phyloP scores from a whole-genome alignment of 2,329 filamentous ascomycete species.

The Claviceps capensis region DNA sequence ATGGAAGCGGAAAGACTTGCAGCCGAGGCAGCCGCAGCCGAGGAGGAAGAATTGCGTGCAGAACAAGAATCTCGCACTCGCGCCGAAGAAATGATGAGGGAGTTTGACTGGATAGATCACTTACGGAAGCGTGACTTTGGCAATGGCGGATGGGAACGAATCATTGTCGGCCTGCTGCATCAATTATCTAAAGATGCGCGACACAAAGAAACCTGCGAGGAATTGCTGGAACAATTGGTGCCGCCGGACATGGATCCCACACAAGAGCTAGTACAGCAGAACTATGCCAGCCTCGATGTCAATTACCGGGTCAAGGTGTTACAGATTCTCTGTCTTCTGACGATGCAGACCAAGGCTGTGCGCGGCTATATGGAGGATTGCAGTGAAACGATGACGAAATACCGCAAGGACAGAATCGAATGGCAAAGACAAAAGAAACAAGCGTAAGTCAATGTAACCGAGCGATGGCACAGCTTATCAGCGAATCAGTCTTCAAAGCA shows the following conservation, averaged over 20 bases:
- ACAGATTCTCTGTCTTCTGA: slow-evolving; percentile 76
- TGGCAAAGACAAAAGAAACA: slow-evolving; percentile 66
- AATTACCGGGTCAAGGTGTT: slow-evolving; percentile 71
- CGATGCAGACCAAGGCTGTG: slow-evolving; percentile 72
- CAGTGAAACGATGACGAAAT: slow-evolving; percentile 84
- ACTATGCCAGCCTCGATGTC: slow-evolving; percentile 66
- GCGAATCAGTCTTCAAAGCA: not conserved
- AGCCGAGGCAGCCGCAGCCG: slow-evolving; percentile 42
- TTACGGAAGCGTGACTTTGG: slow-evolving; percentile 73
- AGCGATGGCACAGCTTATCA: slow-evolving; percentile 3
- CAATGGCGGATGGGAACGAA: slow-evolving; percentile 82
- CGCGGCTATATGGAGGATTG: slow-evolving; percentile 85
- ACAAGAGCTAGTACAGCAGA: slow-evolving; percentile 54
- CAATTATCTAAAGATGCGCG: slow-evolving; percentile 68
- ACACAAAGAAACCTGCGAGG: slow-evolving; percentile 59
- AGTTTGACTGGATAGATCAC: slow-evolving; percentile 75
- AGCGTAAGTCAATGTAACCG: slow-evolving; percentile 32
- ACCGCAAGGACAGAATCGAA: slow-evolving; percentile 92
- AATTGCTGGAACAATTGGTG: slow-evolving; percentile 67
- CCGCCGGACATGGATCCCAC: slow-evolving; percentile 65
- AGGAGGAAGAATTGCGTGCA: slow-evolving; percentile 31
- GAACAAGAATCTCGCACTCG: slow-evolving; percentile 45
- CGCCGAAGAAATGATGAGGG: slow-evolving; percentile 60
- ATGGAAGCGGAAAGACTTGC: slow-evolving; percentile 58
- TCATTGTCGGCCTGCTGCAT: slow-evolving; percentile 74